Evolutionary conservation across 805 yeast genomes (phyloP).

Genomic region (Teunomyces aglyptinius): DNA sequence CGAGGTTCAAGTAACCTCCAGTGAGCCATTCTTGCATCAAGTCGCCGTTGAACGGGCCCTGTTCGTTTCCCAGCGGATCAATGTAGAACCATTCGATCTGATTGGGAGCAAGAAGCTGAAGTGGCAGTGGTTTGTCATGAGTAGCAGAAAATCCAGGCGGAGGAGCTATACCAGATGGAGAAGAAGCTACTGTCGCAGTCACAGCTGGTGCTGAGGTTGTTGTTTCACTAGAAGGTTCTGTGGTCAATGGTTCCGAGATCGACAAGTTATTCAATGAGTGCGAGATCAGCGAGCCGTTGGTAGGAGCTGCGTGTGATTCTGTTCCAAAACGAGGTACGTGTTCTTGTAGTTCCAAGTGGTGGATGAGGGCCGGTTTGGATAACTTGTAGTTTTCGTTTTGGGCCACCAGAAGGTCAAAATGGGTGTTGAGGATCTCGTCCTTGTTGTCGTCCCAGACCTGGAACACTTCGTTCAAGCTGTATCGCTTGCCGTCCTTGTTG

Average conservation of each 20-base stretch:
- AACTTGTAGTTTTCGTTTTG: conserved; percentile 32
- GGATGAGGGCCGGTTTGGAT: conserved; percentile 30
- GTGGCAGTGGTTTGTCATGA: neutral
- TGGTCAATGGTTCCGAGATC: neutral
- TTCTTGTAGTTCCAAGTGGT: conserved; percentile 34
- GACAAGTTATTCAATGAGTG: neutral
- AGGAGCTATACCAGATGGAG: conserved; percentile 3
- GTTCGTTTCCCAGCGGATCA: conserved; percentile 67
- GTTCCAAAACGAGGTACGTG: neutral
- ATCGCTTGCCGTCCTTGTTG: conserved; percentile 42
- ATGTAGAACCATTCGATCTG: conserved; percentile 66
- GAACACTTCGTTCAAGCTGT: conserved; percentile 53
- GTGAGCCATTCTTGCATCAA: conserved; percentile 79
- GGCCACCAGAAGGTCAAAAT: conserved; percentile 12
- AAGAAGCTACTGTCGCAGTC: neutral
- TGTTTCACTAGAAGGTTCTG: neutral
- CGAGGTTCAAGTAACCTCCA: conserved; percentile 55
- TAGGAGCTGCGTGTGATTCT: neutral
- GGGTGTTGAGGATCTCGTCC: conserved; percentile 19
- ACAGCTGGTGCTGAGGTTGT: neutral
- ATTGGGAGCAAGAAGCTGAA: conserved; percentile 31
- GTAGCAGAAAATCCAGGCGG: conserved; percentile 11
- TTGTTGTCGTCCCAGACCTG: conserved; percentile 46
- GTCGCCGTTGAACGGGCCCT: conserved; percentile 77
- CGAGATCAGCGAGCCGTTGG: neutral